Evolutionary conservation across 2,329 filamentous ascomycete genomes (phyloP).

Genomic region (Sarocladium kiliense): DNA sequence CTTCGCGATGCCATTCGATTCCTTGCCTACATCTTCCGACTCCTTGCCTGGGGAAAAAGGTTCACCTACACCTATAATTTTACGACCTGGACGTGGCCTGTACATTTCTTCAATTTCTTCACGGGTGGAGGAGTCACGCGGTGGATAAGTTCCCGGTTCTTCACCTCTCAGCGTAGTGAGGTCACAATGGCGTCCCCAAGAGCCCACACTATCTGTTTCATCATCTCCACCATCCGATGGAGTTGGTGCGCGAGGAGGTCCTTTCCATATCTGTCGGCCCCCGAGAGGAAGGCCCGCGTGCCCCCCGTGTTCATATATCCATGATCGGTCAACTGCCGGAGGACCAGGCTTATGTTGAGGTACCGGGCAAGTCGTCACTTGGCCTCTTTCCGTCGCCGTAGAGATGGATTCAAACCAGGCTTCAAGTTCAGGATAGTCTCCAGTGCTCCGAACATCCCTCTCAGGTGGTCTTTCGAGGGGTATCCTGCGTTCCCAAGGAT

Average conservation of each 20-base stretch:
- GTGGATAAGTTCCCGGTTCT: not conserved
- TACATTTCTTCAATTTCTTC: not conserved
- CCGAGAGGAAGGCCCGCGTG: not conserved
- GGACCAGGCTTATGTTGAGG: not conserved
- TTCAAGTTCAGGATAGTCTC: not conserved
- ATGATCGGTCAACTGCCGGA: not conserved
- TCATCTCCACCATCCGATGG: not conserved
- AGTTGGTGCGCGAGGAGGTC: not conserved
- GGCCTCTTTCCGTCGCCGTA: not conserved
- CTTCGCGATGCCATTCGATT: not conserved
- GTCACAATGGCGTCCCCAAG: not conserved
- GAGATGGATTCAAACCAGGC: not conserved
- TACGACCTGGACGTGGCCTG: not conserved
- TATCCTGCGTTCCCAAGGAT: constrained; percentile 8
- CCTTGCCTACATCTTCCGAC: not conserved
- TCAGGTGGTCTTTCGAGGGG: not conserved
- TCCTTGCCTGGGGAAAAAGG: not conserved
- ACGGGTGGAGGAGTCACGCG: not conserved
- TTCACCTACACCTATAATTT: not conserved
- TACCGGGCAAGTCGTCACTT: not conserved
- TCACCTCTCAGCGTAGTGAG: not conserved
- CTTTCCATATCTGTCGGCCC: not conserved
- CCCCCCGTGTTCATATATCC: constrained; percentile 1
- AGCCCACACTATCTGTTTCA: not conserved
- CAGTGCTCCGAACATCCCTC: not conserved